These are phyloP conservation scores for Calonectria fujianensis DNA, from an alignment of 2,329 filamentous ascomycete genomes.

Conservation along the genomic window DNA sequence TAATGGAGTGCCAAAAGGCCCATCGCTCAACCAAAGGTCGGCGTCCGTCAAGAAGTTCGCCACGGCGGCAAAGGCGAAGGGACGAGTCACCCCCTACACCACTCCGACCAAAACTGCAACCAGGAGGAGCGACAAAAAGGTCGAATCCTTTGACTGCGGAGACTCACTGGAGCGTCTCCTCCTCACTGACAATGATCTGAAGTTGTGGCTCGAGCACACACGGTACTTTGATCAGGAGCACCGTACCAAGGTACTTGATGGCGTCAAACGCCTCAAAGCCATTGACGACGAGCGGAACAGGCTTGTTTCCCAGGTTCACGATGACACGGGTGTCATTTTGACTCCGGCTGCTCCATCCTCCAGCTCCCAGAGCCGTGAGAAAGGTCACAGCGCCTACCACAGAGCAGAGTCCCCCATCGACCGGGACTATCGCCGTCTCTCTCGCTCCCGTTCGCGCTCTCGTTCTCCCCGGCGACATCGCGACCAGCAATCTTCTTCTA, in stretches of 20 bases:
- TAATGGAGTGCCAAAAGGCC: not conserved
- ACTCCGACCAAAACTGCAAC: not conserved
- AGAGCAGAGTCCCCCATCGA: not conserved
- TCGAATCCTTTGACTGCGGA: not conserved
- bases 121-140: not conserved
- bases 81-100: not conserved
- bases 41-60: not conserved
- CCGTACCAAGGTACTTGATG: not conserved
- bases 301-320: not conserved
- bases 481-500: not conserved
- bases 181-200: not conserved
- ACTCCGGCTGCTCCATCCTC: not conserved
- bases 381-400: not conserved
- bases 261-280: constrained; percentile 8
- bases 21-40: not conserved
- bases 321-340: not conserved
- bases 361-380: not conserved
- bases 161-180: not conserved
- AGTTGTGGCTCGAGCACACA: constrained; percentile 11
- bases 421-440: not conserved
- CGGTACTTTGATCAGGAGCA: constrained; percentile 4
- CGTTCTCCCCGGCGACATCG: not conserved
- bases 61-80: not conserved
- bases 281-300: constrained; percentile 15
- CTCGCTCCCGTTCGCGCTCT: not conserved